phyloP scores from a whole-genome alignment of 345 rosid genomes.

The Hevea brasiliensis region DNA sequence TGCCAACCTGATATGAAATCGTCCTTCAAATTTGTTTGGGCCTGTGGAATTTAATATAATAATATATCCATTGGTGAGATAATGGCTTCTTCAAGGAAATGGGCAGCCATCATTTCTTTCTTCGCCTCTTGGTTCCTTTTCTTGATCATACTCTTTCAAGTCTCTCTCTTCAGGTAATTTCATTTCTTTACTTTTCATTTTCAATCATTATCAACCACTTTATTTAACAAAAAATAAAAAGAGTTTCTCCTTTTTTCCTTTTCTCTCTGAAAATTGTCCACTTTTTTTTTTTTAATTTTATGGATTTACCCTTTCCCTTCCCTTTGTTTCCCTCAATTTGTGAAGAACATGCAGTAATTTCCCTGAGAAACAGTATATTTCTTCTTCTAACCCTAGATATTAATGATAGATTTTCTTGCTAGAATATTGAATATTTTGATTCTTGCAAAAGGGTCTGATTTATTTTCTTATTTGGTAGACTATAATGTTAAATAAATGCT shows the following conservation, averaged over 20 bases:
- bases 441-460: no score
- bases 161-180: constrained; percentile 82
- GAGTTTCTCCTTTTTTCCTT: no score
- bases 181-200: not conserved
- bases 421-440: not conserved
- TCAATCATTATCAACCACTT: not conserved
- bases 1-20: no score
- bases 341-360: not conserved
- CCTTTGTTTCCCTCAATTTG: not conserved
- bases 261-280: not conserved
- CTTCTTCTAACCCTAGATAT: no score
- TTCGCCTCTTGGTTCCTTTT: constrained; percentile 46
- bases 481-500: not conserved
- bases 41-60: not conserved
- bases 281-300: no score
- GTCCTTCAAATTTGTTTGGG: not conserved
- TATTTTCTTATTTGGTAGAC: not conserved
- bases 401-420: not conserved
- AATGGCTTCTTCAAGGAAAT: constrained; percentile 59
- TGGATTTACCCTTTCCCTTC: no score
- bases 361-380: no score
- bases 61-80: not conserved
- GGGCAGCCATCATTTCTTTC: constrained; percentile 55
- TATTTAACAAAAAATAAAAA: no score
- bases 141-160: constrained; percentile 63